Base-by-base conservation (phyloP, 495 filamentous ascomycete genomes). In the Penicillium simplicissimum region DNA sequence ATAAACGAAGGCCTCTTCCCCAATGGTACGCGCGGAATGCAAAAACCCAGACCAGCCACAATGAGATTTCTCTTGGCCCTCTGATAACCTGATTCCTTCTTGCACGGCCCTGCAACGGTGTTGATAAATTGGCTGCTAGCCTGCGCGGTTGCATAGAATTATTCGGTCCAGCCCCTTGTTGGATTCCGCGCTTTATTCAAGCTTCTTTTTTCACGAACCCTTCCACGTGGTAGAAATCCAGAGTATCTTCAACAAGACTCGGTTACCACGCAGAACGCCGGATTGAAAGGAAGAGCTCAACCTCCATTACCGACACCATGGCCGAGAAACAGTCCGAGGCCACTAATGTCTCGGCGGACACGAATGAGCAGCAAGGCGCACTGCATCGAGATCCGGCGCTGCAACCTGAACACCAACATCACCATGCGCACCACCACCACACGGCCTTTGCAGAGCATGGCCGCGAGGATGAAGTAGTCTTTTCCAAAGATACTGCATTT, bases 341-440 rank as follows among this genome's bases (percentile, higher is more conserved):
- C 23, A 57, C 55, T n/a, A 38, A 47, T n/a, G n/a, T 48, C 10
- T 11, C 60, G 9, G 28, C 7, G 15, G 51, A 58, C 35, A 35
- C 38, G n/a, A 48, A 19, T 5, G 35, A 35, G 23, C 35, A 57
- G 10, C 45, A 36, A 10, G 19, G 7, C 36, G 33, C 48, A 2
- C 52, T 31, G 28, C 51, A 52, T 37, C 34, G 47, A 55, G 69
- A 71, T 35, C 69, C 69, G 3, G 64, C 49, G 25, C 52, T 70
- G 37, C 60, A 67, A 49, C 40, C 62, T 5, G 58, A 60, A 19
- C 47, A 73, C 28, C 70, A 86, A 64, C 84, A 85, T 65, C 78
- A 74, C 33, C 82, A 85, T 62, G 60, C 52, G 7, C 84, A 87
- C 67, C 68, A 81, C 8, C 82, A 85, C 62, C 83, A 87, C 59